A percentile compares a stretch with the other conserved stretches of the same genome.
Evolutionary conservation across 257 asterid species (phyloP).

Genomic region (Penstemon eatonii): DNA sequence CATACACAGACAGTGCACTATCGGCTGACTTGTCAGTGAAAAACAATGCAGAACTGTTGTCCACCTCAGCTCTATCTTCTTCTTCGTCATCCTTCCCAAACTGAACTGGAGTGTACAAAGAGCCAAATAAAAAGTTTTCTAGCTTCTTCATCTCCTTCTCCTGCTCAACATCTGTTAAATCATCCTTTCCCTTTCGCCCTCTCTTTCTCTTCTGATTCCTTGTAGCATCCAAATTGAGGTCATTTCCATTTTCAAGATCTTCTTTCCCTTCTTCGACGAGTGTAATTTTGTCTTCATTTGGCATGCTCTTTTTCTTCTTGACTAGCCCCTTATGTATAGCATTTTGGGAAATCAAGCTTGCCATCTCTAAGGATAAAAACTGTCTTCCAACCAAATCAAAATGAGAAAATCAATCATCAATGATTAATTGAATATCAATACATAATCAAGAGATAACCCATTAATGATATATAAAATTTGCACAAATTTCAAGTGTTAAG

Average conservation of each 20-base stretch:
- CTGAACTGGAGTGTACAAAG: slow-evolving; percentile 59
- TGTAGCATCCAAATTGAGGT: slow-evolving; percentile 13
- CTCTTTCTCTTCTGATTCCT: slow-evolving; percentile 52
- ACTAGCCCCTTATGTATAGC: slow-evolving; percentile 36
- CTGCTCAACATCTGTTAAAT: slow-evolving; percentile 47
- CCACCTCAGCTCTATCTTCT: slow-evolving; percentile 42
- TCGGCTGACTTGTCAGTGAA: slow-evolving; percentile 64
- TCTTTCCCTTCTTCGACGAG: slow-evolving; percentile 30
- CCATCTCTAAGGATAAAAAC: slow-evolving; percentile 27
- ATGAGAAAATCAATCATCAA: too few relatives aligned
- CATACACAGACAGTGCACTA: slow-evolving; percentile 56
- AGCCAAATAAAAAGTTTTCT: slow-evolving; percentile 66
- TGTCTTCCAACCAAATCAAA: too few relatives aligned
- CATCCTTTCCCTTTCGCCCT: slow-evolving; percentile 35
- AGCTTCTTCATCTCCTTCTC: slow-evolving; percentile 69
- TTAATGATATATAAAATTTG: too few relatives aligned
- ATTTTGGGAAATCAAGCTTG: slow-evolving; percentile 80
- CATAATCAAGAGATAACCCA: too few relatives aligned
- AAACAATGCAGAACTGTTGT: slow-evolving; percentile 51
- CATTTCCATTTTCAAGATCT: slow-evolving; percentile 31
- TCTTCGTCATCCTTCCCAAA: slow-evolving; percentile 59
- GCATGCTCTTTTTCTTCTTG: slow-evolving; percentile 52
- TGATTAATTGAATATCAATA: too few relatives aligned
- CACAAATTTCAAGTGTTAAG: too few relatives aligned
- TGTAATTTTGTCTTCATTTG: slow-evolving; percentile 20